A percentile compares a stretch with the other conserved stretches of the same genome.
phyloP scores from a whole-genome alignment of 495 filamentous ascomycete genomes.

The Baudoinia panamericana region DNA sequence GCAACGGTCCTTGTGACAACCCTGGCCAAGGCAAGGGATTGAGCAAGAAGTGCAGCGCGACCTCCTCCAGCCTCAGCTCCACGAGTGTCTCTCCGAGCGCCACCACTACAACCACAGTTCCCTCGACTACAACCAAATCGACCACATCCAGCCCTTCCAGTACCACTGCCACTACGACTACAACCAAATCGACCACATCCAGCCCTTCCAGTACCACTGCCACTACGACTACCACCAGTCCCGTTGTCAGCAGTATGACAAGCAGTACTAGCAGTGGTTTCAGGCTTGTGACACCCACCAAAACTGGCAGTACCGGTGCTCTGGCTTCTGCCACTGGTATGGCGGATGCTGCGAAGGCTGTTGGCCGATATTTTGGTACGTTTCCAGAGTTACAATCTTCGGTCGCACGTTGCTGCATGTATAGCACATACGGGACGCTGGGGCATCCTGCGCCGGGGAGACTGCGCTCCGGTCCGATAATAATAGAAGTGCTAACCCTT shows the following conservation, averaged over 20 bases:
- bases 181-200: background rate
- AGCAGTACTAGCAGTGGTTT: slow-evolving; percentile 1
- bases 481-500: too few relatives aligned
- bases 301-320: slow-evolving; percentile 2
- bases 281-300: background rate
- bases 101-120: background rate
- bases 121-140: background rate
- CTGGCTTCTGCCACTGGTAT: slow-evolving; percentile 8
- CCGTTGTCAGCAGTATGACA: slow-evolving; percentile 3
- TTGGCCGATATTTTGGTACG: slow-evolving; percentile 6
- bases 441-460: too few relatives aligned
- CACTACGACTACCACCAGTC: background rate
- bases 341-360: slow-evolving; percentile 3
- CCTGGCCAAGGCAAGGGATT: background rate
- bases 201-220: background rate
- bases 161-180: slow-evolving; percentile 1
- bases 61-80: background rate
- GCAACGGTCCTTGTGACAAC: background rate
- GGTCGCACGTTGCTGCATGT: too few relatives aligned
- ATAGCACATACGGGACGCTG: too few relatives aligned
- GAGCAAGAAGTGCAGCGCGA: too few relatives aligned
- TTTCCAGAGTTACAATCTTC: too few relatives aligned
- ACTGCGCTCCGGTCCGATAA: too few relatives aligned
- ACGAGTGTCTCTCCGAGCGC: slow-evolving; percentile 1
- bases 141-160: background rate